Evolutionary conservation across 2,329 filamentous ascomycete species (phyloP).

Genomic region (Colletotrichum sp.): DNA sequence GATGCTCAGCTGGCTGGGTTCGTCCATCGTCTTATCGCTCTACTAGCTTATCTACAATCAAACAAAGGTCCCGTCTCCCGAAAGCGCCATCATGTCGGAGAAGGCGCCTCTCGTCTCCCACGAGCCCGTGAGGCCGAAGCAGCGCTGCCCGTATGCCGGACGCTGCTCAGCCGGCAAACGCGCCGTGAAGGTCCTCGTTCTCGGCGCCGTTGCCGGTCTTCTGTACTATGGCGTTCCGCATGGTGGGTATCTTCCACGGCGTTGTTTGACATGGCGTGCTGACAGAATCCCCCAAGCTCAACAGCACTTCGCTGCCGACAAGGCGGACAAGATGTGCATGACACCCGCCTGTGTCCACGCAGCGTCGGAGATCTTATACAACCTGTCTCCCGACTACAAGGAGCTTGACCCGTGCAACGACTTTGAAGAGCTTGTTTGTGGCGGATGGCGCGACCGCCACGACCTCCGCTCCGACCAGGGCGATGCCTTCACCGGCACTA

Average conservation of each 20-base stretch:
- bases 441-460: constrained; percentile 68
- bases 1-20: constrained; percentile 16
- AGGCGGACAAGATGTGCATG: constrained; percentile 23
- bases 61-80: background rate
- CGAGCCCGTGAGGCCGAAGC: background rate
- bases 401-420: constrained; percentile 71
- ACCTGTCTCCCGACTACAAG: constrained; percentile 51
- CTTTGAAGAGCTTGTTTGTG: constrained; percentile 72
- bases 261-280: background rate
- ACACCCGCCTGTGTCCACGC: constrained; percentile 34
- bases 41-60: background rate
- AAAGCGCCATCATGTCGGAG: background rate
- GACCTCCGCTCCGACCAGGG: constrained; percentile 70
- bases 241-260: background rate
- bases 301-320: background rate
- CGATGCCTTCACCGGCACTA: constrained; percentile 62
- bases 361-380: constrained; percentile 33
- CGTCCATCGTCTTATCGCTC: background rate
- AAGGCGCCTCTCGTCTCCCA: constrained; percentile 7
- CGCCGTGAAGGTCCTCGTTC: background rate
- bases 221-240: background rate
- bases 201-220: constrained; percentile 3
- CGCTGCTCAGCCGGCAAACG: background rate
- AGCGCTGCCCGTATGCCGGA: constrained; percentile 8
- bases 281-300: background rate